phyloP scores from a whole-genome alignment of 2,329 filamentous ascomycete genomes.

The Penicillium sp. region DNA sequence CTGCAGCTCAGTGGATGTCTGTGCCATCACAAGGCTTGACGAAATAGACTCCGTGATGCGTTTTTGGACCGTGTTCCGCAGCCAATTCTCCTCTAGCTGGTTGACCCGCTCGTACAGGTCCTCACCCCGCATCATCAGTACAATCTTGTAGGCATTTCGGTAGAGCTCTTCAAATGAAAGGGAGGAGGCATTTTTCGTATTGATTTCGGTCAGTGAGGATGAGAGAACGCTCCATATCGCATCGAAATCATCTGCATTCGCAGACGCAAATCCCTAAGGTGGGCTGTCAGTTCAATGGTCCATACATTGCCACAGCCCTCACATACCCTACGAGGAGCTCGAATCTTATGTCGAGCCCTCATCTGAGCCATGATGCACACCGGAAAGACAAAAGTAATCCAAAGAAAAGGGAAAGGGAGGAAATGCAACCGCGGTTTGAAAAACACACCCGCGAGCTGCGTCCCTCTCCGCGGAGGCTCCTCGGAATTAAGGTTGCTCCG shows the following conservation, averaged over 20 bases:
- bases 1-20: slow-evolving; percentile 48
- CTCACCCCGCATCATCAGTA: slow-evolving; percentile 80
- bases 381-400: slow-evolving; percentile 22
- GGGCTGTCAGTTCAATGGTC: slow-evolving; percentile 14
- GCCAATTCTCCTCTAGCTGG: slow-evolving; percentile 77
- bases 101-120: slow-evolving; percentile 77
- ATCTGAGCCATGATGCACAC: slow-evolving; percentile 47
- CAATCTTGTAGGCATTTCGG: slow-evolving; percentile 88
- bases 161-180: slow-evolving; percentile 96
- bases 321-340: slow-evolving; percentile 65
- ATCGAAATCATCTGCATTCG: slow-evolving; percentile 74
- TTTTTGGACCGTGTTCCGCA: slow-evolving; percentile 68
- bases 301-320: slow-evolving; percentile 4
- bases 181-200: slow-evolving; percentile 82
- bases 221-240: slow-evolving; percentile 74
- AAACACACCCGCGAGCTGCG: neutral
- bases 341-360: slow-evolving; percentile 61
- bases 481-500: slow-evolving; percentile 18
- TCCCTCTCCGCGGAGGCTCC: slow-evolving; percentile 24
- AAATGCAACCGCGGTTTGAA: neutral
- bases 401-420: neutral
- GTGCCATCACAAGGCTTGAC: slow-evolving; percentile 61
- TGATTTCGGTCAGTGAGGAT: slow-evolving; percentile 78
- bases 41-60: slow-evolving; percentile 70
- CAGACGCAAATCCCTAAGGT: slow-evolving; percentile 53